Percentiles rank a stretch among this genome's conserved stretches.
Evolutionary conservation across 345 rosid species (phyloP).

Genomic region (Euphorbia peplus): DNA sequence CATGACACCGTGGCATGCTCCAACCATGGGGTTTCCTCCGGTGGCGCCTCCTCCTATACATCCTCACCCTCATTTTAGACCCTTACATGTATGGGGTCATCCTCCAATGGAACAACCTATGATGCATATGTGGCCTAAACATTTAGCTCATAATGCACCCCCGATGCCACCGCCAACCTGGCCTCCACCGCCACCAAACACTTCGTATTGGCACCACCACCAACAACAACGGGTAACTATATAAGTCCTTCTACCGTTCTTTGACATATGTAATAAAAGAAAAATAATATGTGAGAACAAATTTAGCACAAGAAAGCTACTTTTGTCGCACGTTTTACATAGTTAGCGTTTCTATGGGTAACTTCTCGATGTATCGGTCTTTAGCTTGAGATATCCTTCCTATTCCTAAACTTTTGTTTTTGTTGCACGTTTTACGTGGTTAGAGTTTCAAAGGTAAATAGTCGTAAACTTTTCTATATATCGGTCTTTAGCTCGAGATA

Average conservation of each 20-base stretch:
- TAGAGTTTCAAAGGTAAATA: too few species aligned
- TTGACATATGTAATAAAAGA: too few species aligned
- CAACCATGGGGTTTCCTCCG: constrained; percentile 78
- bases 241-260: not conserved
- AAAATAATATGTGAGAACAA: too few species aligned
- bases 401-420: too few species aligned
- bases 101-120: constrained; percentile 38
- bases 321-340: too few species aligned
- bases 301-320: too few species aligned
- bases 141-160: constrained; percentile 29
- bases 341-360: too few species aligned
- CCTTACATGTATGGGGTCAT: constrained; percentile 88
- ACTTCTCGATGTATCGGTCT: too few species aligned
- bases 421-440: too few species aligned
- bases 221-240: constrained; percentile 38
- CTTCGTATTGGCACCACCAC: constrained; percentile 59
- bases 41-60: constrained; percentile 32
- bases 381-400: too few species aligned
- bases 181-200: constrained; percentile 32
- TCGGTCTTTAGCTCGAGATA: too few species aligned
- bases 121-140: constrained; percentile 70
- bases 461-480: too few species aligned
- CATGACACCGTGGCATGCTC: constrained; percentile 52
- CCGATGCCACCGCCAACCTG: constrained; percentile 40
- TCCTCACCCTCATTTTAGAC: constrained; percentile 55